Evolutionary conservation across 2,329 filamentous ascomycete genomes (phyloP).

Genomic region (Pezicula carpinea): DNA sequence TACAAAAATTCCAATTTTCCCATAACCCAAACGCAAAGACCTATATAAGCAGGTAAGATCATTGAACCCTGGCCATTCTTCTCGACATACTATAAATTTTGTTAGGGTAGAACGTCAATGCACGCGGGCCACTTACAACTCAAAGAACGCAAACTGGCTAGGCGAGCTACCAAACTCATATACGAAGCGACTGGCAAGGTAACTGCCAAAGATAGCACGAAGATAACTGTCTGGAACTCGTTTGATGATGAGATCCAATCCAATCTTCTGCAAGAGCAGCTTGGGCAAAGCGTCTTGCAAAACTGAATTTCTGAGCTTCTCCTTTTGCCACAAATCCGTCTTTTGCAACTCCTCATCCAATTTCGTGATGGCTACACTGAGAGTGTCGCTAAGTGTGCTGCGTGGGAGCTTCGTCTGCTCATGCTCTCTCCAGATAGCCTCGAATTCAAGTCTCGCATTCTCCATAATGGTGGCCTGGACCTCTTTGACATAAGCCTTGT

Average conservation of each 20-base stretch:
- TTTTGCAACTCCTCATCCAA: slow-evolving; percentile 94
- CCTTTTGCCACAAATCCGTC: slow-evolving; percentile 85
- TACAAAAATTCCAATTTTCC: background rate
- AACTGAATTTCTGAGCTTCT: slow-evolving; percentile 71
- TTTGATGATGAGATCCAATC: slow-evolving; percentile 78
- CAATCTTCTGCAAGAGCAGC: slow-evolving; percentile 82
- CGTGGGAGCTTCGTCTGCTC: slow-evolving; percentile 73
- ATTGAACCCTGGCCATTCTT: slow-evolving; percentile 48
- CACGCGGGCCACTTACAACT: slow-evolving; percentile 69
- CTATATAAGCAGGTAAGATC: background rate
- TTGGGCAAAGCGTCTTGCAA: slow-evolving; percentile 81
- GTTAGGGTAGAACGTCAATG: slow-evolving; percentile 16
- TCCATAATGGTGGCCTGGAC: slow-evolving; percentile 88
- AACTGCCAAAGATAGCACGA: slow-evolving; percentile 92
- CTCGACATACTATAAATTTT: slow-evolving; percentile 53
- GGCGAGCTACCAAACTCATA: slow-evolving; percentile 92
- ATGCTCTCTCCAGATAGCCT: slow-evolving; percentile 96
- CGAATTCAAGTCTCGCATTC: slow-evolving; percentile 91
- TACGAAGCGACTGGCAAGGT: slow-evolving; percentile 90
- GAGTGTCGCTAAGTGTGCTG: slow-evolving; percentile 84
- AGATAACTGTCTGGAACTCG: slow-evolving; percentile 91
- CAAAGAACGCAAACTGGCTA: slow-evolving; percentile 96
- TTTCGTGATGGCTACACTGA: slow-evolving; percentile 90
- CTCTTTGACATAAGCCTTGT: slow-evolving; percentile 85
- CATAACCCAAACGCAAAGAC: background rate